These are phyloP conservation scores for Theileria annulata DNA, from an alignment of 169 alveolate species.

Conservation along the genomic window DNA sequence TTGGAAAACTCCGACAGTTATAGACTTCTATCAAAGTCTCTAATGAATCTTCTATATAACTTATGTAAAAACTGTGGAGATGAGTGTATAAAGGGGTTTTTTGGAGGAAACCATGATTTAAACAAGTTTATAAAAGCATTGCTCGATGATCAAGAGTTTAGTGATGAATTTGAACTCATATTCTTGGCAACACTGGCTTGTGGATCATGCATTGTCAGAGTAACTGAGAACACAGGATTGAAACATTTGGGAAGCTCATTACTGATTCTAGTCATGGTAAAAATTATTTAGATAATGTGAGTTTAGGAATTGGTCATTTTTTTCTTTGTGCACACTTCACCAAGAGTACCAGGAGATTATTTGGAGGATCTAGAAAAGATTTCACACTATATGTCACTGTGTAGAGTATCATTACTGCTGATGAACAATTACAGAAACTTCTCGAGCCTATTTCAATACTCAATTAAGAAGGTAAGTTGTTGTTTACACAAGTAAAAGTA, in stretches of 20 bases:
- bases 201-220: conserved; percentile 43
- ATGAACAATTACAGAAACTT: conserved; percentile 41
- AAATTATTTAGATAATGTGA: background rate
- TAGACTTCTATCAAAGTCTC: background rate
- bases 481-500: background rate
- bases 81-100: background rate
- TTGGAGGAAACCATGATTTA: background rate
- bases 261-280: conserved; percentile 25
- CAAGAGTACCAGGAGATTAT: conserved; percentile 3
- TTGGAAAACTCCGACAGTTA: conserved; percentile 4
- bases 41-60: background rate
- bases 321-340: conserved; percentile 35
- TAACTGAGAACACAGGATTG: conserved; percentile 16
- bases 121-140: background rate
- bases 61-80: background rate
- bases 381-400: conserved; percentile 10
- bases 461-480: conserved; percentile 40
- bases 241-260: conserved; percentile 10
- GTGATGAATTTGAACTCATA: background rate
- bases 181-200: conserved; percentile 35
- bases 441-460: conserved; percentile 23
- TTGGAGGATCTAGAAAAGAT: background rate
- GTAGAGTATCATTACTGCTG: conserved; percentile 15
- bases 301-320: conserved; percentile 30
- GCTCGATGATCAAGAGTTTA: background rate